Percentiles rank a stretch among this genome's conserved stretches.
Evolutionary conservation across 2,329 filamentous ascomycete species (phyloP).

Genomic region (Phialemoniopsis sp.): DNA sequence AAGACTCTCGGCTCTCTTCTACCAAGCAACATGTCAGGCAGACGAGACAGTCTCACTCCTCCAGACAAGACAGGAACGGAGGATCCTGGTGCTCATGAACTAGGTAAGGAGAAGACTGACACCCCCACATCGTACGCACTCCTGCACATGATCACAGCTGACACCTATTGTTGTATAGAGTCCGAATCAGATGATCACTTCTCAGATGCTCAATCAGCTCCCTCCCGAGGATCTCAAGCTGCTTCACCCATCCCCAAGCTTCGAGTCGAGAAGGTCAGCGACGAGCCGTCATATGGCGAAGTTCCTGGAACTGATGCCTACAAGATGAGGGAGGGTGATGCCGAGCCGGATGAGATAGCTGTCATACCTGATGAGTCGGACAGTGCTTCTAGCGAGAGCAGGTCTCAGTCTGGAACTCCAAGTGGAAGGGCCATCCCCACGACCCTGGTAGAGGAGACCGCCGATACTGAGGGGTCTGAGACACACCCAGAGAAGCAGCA

Average conservation of each 20-base stretch:
- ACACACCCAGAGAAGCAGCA: slow-evolving; percentile 40
- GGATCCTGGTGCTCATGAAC: slow-evolving; percentile 57
- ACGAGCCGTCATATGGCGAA: slow-evolving; percentile 55
- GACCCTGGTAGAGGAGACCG: slow-evolving; percentile 50
- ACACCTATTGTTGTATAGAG: slow-evolving; percentile 27
- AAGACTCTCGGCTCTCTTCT: background rate
- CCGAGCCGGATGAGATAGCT: slow-evolving; percentile 57
- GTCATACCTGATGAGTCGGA: slow-evolving; percentile 28
- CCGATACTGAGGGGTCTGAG: slow-evolving; percentile 37
- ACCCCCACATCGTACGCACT: slow-evolving; percentile 1
- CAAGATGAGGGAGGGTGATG: slow-evolving; percentile 50
- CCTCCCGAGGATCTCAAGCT: slow-evolving; percentile 30
- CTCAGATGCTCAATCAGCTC: slow-evolving; percentile 58
- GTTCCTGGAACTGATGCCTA: slow-evolving; percentile 58
- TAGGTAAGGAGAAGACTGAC: slow-evolving; percentile 36
- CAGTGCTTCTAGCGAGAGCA: too few relatives aligned
- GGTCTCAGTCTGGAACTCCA: slow-evolving; percentile 15
- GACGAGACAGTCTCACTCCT: slow-evolving; percentile 31
- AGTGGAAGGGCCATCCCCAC: slow-evolving; percentile 39
- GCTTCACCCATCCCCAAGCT: slow-evolving; percentile 54
- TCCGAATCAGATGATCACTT: slow-evolving; percentile 68
- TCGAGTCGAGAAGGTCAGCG: slow-evolving; percentile 54
- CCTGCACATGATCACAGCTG: slow-evolving; percentile 6
- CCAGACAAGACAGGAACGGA: slow-evolving; percentile 35
- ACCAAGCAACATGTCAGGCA: slow-evolving; percentile 19